Evolutionary conservation across 164 flowering plant species (phyloP).

Genomic region (Cinnamomum chago): DNA sequence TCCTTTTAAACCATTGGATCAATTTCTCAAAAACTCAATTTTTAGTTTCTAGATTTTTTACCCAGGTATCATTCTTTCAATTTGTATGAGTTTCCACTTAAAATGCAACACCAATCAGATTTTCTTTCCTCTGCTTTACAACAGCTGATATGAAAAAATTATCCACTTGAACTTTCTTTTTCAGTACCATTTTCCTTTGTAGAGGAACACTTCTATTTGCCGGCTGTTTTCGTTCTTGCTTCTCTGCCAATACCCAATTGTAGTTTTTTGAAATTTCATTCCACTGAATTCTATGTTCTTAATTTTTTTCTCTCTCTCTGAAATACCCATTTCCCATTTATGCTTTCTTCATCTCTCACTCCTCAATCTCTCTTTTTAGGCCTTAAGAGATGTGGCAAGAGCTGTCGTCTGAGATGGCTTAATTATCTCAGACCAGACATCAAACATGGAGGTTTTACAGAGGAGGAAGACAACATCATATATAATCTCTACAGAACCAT

Average conservation of each 20-base stretch:
- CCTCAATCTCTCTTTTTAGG: slow-evolving; percentile 28
- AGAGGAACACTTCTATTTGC: not conserved
- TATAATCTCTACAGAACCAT: slow-evolving; percentile 40
- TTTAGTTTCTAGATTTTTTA: not conserved
- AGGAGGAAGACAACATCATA: slow-evolving; percentile 59
- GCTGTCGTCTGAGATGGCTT: slow-evolving; percentile 74
- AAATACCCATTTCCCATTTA: not conserved
- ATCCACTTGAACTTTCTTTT: not conserved
- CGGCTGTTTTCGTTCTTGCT: not conserved
- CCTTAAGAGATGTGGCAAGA: slow-evolving; percentile 70
- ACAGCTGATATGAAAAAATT: not conserved
- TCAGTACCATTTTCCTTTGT: not conserved
- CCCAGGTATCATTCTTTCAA: not conserved
- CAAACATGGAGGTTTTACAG: slow-evolving; percentile 64
- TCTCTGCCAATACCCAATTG: not conserved
- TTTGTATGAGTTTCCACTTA: not conserved
- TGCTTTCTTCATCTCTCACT: not conserved
- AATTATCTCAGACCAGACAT: slow-evolving; percentile 78
- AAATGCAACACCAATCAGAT: not conserved
- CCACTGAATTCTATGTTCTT: not conserved
- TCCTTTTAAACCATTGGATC: not conserved
- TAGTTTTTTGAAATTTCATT: not conserved
- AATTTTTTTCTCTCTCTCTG: not conserved
- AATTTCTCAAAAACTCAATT: not conserved
- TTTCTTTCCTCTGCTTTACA: not conserved